Base-by-base conservation (phyloP, 768 basidiomycete genomes). In the Tricholoma bakamatsutake region DNA sequence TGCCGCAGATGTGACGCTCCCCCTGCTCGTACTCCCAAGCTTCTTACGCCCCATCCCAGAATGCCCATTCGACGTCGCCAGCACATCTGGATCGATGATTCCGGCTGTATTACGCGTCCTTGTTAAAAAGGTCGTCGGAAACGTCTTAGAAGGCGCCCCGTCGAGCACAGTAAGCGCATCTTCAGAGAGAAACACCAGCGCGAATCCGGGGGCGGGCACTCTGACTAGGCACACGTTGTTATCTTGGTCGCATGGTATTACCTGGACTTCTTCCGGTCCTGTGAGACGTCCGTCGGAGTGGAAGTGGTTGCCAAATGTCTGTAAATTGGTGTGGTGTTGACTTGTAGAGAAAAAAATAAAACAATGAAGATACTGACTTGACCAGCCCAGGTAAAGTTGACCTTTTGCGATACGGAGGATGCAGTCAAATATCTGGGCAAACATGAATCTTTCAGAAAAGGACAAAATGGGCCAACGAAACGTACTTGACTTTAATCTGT, bases 171-270 rank as follows among this genome's bases (percentile, higher is more conserved):
- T 51, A 15, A 66, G 48, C 5, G 78, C 75, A 28, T 66, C 59
- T 45, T 73, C 67, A 4, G 72, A 77, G 15, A 90, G 71, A 75
- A 88, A 90, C 39, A 91, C 87, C 34, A 92, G 73, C 0, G 84
- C 87, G 34, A 81, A 81, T 28, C 78, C 79, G 0, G 90, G 89
- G 0, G 87, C 86, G 13, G 80, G 79, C 24, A 90, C 84, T n/a
- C 69, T 70, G 55, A 90, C 74, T 18, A 70, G 65, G 69, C 89
- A 91, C 2, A 75, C 71, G 58, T 77, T 73, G 33, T 71, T 69
- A 10, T 66, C 67, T 50, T 74, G 71, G 61, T 84, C 75, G 61
- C 90, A 93, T 7, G 68, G 54, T 30, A 89, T 72, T 0, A 78
- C 84, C 42, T 78, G 70, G 6, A 88, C 75, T 50, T 73, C 62